Evolutionary conservation across 2,329 filamentous ascomycete genomes (phyloP).

Genomic region (Exophiala oligosperma): DNA sequence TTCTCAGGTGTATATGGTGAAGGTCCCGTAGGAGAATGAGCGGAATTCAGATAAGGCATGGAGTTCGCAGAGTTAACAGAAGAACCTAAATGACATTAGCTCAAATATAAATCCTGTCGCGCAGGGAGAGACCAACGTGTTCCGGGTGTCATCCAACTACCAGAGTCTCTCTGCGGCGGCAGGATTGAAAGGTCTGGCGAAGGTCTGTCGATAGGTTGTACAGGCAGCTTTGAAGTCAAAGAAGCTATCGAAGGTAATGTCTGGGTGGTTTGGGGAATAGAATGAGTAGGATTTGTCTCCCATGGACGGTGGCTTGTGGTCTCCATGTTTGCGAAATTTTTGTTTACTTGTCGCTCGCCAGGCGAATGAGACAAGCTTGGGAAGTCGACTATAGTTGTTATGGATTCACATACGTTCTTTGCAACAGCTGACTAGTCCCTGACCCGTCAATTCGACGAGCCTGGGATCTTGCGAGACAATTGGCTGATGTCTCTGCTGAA

Average conservation of each 20-base stretch:
- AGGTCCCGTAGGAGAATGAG: conserved; percentile 46
- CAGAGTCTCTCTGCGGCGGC: conserved; percentile 56
- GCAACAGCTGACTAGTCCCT: conserved; percentile 5
- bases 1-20: conserved; percentile 44
- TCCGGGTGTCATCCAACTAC: conserved; percentile 61
- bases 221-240: conserved; percentile 45
- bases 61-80: conserved; percentile 51
- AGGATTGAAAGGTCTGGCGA: conserved; percentile 44
- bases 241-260: conserved; percentile 50
- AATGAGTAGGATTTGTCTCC: conserved; percentile 42
- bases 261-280: conserved; percentile 38
- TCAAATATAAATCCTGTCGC: conserved; percentile 25
- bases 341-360: conserved; percentile 13
- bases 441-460: conserved; percentile 15
- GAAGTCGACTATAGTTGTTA: conserved; percentile 12
- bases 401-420: conserved; percentile 18
- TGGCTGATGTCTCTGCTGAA: conserved; percentile 5
- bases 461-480: conserved; percentile 8
- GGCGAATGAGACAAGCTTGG: conserved; percentile 18
- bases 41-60: conserved; percentile 45
- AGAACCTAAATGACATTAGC: conserved; percentile 38
- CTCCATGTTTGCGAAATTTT: conserved; percentile 36
- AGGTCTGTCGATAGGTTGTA: conserved; percentile 39
- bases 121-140: conserved; percentile 46
- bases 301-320: conserved; percentile 44